Percentiles rank a stretch among this genome's conserved stretches.
phyloP scores from a whole-genome alignment of 192 early-diverging fungal species.

The Kappamyces sp. region DNA sequence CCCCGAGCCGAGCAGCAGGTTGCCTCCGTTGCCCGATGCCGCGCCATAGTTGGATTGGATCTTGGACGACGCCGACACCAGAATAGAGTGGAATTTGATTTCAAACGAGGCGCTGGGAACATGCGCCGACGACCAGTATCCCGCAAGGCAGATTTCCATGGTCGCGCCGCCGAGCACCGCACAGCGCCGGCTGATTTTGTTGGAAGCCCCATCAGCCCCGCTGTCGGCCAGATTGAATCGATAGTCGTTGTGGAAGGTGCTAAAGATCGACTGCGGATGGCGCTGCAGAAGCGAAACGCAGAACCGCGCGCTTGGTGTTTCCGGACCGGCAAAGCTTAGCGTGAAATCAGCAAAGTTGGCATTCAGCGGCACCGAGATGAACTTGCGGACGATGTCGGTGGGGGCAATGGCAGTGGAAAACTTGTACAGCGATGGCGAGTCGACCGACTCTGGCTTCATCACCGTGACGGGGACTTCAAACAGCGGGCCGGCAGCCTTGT shows the following conservation, averaged over 20 bases:
- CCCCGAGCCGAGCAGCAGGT: slow-evolving; percentile 31
- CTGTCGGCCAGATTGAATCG: slow-evolving; percentile 51
- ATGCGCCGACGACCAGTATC: slow-evolving; percentile 62
- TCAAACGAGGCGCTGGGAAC: slow-evolving; percentile 1
- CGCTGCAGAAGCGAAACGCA: slow-evolving; percentile 70
- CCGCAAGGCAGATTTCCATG: slow-evolving; percentile 77
- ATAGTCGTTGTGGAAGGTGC: slow-evolving; percentile 52
- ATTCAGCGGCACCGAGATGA: slow-evolving; percentile 73
- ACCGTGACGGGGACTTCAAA: slow-evolving; percentile 87
- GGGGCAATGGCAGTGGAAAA: slow-evolving; percentile 50
- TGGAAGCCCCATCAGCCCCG: slow-evolving; percentile 49
- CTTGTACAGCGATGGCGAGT: neutral
- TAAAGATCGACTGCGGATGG: slow-evolving; percentile 54
- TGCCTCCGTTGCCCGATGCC: slow-evolving; percentile 23
- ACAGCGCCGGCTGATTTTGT: slow-evolving; percentile 44
- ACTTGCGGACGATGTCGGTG: slow-evolving; percentile 72
- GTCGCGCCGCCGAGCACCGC: slow-evolving; percentile 64
- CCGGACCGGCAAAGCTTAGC: slow-evolving; percentile 24
- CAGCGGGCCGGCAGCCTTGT: slow-evolving; percentile 66
- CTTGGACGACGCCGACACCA: neutral
- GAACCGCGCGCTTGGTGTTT: slow-evolving; percentile 53
- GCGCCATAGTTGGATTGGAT: slow-evolving; percentile 6
- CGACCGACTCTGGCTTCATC: slow-evolving; percentile 58
- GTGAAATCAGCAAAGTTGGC: slow-evolving; percentile 65
- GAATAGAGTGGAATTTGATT: slow-evolving; percentile 20